Evolutionary conservation across 768 basidiomycete species (phyloP), one percentile per base, ranked within the genome.

Genomic region (Macrolepiota albuminosa): DNA sequence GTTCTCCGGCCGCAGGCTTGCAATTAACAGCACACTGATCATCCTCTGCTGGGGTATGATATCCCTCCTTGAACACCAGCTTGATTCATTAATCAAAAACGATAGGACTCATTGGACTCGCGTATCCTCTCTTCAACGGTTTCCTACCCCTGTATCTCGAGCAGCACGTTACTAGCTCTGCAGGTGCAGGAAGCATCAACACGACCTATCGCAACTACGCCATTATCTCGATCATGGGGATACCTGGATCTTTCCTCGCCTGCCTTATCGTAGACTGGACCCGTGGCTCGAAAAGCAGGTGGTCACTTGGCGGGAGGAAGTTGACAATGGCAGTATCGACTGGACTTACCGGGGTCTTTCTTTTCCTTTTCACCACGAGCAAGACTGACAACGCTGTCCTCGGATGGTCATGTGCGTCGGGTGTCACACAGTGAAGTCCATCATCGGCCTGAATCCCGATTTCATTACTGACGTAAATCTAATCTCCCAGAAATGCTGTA

Each of bases 301-400:
- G 73, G 66, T 68, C 71, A 13, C 39, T 80, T 29, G 78, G 79
- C 8, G 80, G 81, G 10, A 70, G 82, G 59, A 81, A 81, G 64
- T 66, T 77, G 46, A 76, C 80, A 26, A 74, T 82, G 64, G 75
- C 77, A 6, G 46, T 72, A 10, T 81, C 79, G 2, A 81, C 81
- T 0, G 63, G 71, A 11, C 63, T 82, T 43, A 80, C 78, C 0
- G 77, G 73, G 8, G 58, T 83, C 42, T 82, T 83, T 66, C 67
- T 83, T 61, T 82, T 81, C 69, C 69, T 80, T 46, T 83, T 81
- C 70, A 83, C 81, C 43, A 81, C 78, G 40, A 80, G 78, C 60
- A 75, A 59, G 39, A 77, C 71, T 29, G 61, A 69, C 18, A 70
- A 71, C 6, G 71, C 72, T 9, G 72, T 80, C 0, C 72, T 82